A percentile compares a stretch with the other conserved stretches of the same genome.
Conservation (phyloP, 805 yeast species). For the Suhomyces canberraensis region DNA sequence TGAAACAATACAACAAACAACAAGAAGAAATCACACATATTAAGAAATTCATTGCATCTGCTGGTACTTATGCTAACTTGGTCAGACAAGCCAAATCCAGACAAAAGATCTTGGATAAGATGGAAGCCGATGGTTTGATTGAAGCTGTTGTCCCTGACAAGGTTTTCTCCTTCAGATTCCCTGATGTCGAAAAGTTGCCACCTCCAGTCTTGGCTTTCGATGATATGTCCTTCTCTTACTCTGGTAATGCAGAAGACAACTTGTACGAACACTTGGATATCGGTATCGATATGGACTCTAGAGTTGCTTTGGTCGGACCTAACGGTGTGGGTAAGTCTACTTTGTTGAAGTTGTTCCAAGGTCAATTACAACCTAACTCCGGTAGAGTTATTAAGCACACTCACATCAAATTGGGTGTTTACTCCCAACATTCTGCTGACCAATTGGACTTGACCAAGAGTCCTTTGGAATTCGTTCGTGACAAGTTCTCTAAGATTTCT, state of each 20-base stretch:
- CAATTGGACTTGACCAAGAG: slow-evolving; percentile 94
- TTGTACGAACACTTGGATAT: slow-evolving; percentile 88
- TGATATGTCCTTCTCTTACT: slow-evolving; percentile 89
- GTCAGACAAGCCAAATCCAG: slow-evolving; percentile 98
- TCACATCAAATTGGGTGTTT: slow-evolving; percentile 96
- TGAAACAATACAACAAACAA: slow-evolving; percentile 95
- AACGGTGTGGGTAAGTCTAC: slow-evolving; percentile 99
- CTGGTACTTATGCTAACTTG: slow-evolving; percentile 99
- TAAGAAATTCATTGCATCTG: slow-evolving; percentile 97
- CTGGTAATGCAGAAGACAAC: slow-evolving; percentile 78
- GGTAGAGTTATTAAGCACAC: slow-evolving; percentile 98
- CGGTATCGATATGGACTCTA: slow-evolving; percentile 99
- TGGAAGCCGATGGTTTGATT: slow-evolving; percentile 98
- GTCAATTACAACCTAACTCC: slow-evolving; percentile 80
- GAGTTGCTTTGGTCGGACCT: slow-evolving; percentile 97
- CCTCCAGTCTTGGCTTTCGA: slow-evolving; percentile 98
- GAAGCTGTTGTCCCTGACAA: slow-evolving; percentile 90
- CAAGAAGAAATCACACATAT: slow-evolving; percentile 98
- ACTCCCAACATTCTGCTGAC: slow-evolving; percentile 98
- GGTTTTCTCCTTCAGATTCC: slow-evolving; percentile 91
- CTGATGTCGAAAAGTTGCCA: slow-evolving; percentile 94
- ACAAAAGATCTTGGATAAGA: slow-evolving; percentile 98
- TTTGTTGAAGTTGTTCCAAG: slow-evolving; percentile 93
- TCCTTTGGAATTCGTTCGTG: slow-evolving; percentile 95
- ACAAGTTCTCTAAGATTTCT: slow-evolving; percentile 81